A percentile compares a stretch with the other conserved stretches of the same genome.
These are phyloP conservation scores for Diaporthe aspalathi DNA, from an alignment of 2,329 filamentous ascomycete genomes.

Conservation along the genomic window DNA sequence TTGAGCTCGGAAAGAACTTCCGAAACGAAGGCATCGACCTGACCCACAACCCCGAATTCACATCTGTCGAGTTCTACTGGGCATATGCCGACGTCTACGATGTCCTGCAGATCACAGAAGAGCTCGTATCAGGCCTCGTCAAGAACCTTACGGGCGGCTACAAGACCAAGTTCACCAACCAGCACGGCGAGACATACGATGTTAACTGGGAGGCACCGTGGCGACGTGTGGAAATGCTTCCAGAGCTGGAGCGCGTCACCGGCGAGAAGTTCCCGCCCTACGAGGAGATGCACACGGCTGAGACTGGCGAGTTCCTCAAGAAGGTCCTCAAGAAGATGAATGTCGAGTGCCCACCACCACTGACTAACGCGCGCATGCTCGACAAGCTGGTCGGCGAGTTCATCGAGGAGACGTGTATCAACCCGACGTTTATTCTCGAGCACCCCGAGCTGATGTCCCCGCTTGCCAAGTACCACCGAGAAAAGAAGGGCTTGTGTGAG, in stretches of 20 bases:
- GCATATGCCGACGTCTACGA: constrained; percentile 94
- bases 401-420: constrained; percentile 93
- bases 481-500: constrained; percentile 86
- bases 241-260: constrained; percentile 86
- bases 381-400: constrained; percentile 95
- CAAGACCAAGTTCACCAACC: constrained; percentile 86
- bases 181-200: constrained; percentile 85
- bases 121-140: constrained; percentile 89
- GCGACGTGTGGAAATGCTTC: constrained; percentile 96
- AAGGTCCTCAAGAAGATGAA: constrained; percentile 87
- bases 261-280: constrained; percentile 94
- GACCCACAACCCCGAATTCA: constrained; percentile 99
- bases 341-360: constrained; percentile 87
- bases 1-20: constrained; percentile 96
- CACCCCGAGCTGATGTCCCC: constrained; percentile 91
- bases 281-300: constrained; percentile 88
- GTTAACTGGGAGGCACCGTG: constrained; percentile 98
- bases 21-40: constrained; percentile 91
- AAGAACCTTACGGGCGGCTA: constrained; percentile 89
- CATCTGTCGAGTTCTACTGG: constrained; percentile 96
- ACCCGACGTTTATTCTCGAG: constrained; percentile 90
- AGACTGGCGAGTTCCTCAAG: constrained; percentile 90
- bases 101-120: constrained; percentile 90
- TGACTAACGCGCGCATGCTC: constrained; percentile 95
- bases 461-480: constrained; percentile 93